These are phyloP conservation scores for Tylopilus sp. DNA, from an alignment of 1,284 basidiomycete species.

Conservation along the genomic window DNA sequence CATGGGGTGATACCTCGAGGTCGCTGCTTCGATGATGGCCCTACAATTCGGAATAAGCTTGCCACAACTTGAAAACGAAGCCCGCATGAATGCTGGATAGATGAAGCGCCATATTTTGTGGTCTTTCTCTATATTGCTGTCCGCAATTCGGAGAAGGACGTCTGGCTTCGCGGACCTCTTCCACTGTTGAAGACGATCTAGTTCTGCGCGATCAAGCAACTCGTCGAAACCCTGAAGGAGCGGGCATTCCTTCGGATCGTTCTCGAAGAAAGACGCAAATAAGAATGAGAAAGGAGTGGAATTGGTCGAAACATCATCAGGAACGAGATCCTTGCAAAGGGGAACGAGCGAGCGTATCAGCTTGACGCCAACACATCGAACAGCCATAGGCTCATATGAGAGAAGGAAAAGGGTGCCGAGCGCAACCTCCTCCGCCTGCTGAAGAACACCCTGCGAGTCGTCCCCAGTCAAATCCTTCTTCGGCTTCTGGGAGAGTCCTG, in stretches of 20 bases:
- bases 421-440: conserved; percentile 62
- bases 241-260: conserved; percentile 29
- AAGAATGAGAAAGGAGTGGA: conserved; percentile 31
- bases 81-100: conserved; percentile 61
- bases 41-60: conserved; percentile 52
- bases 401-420: conserved; percentile 79
- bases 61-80: conserved; percentile 49
- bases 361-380: conserved; percentile 60
- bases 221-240: conserved; percentile 67
- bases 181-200: conserved; percentile 64
- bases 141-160: conserved; percentile 60
- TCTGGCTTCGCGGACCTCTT: conserved; percentile 52
- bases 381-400: conserved; percentile 54
- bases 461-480: conserved; percentile 43
- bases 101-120: conserved; percentile 69
- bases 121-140: conserved; percentile 65
- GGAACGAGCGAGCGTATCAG: conserved; percentile 54
- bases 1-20: conserved; percentile 62
- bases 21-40: conserved; percentile 63
- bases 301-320: conserved; percentile 33
- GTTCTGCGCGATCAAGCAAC: conserved; percentile 57
- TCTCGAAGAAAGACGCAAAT: conserved; percentile 45
- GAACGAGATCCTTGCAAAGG: conserved; percentile 41
- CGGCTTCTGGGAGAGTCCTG: conserved; percentile 44
- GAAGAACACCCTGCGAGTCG: conserved; percentile 38